Conservation (phyloP, 306 rosid species). For the Boehmeria nivea region DNA sequence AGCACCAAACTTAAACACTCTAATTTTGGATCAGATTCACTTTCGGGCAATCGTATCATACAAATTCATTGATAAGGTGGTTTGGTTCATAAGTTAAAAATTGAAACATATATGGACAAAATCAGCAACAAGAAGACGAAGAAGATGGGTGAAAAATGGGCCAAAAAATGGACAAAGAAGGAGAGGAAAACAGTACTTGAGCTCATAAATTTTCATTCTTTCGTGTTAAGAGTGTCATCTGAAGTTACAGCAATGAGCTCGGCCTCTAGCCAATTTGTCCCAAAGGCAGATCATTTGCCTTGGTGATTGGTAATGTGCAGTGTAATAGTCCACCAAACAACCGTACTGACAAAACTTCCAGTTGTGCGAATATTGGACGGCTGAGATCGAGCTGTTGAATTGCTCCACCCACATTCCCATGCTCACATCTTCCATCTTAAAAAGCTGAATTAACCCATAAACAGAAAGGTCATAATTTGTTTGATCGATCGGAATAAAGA, state of each 20-base stretch:
- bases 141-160: background rate
- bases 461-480: too few relatives aligned
- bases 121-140: background rate
- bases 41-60: too few relatives aligned
- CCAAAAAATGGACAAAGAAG: background rate
- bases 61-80: too few relatives aligned
- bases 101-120: background rate
- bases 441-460: conserved; percentile 78
- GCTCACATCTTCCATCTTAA: conserved; percentile 99
- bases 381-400: conserved; percentile 46
- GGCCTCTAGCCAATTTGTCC: conserved; percentile 79
- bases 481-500: background rate
- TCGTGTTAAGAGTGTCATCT: too few relatives aligned
- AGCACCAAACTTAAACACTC: too few relatives aligned
- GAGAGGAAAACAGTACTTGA: too few relatives aligned
- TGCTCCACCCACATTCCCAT: conserved; percentile 99
- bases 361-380: conserved; percentile 81
- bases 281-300: conserved; percentile 93
- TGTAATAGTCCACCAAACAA: conserved; percentile 78
- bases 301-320: conserved; percentile 98
- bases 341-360: conserved; percentile 99
- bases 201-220: too few relatives aligned
- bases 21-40: too few relatives aligned
- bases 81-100: too few relatives aligned
- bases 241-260: conserved; percentile 85